phyloP scores from a whole-genome alignment of 768 basidiomycete genomes.

The Trametes elegans region DNA sequence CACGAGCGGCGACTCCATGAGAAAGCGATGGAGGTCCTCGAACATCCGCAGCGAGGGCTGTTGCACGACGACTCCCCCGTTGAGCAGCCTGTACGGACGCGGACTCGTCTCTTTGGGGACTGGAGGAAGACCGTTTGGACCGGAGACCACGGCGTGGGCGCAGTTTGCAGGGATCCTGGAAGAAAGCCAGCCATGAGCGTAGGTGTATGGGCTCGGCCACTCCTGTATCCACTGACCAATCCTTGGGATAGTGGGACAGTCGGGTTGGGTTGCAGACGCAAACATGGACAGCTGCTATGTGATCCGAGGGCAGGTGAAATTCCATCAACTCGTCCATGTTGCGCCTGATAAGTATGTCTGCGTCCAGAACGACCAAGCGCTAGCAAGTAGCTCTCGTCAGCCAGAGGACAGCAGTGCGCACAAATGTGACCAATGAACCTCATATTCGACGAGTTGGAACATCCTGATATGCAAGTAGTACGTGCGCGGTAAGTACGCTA shows the following conservation, averaged over 20 bases:
- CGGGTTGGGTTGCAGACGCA: slow-evolving; percentile 94
- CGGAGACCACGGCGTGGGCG: slow-evolving; percentile 58
- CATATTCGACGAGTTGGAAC: slow-evolving; percentile 68
- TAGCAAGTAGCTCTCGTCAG: slow-evolving; percentile 31
- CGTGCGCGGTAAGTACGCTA: no score
- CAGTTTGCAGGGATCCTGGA: slow-evolving; percentile 89
- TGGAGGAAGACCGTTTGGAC: slow-evolving; percentile 44
- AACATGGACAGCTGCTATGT: slow-evolving; percentile 86
- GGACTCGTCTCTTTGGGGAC: slow-evolving; percentile 50
- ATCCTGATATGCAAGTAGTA: no score
- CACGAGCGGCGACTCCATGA: slow-evolving; percentile 55
- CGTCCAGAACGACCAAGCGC: slow-evolving; percentile 81
- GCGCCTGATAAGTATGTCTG: slow-evolving; percentile 79
- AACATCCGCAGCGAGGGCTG: slow-evolving; percentile 64
- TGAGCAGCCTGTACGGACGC: slow-evolving; percentile 79
- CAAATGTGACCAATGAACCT: slow-evolving; percentile 38
- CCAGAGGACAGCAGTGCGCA: neutral
- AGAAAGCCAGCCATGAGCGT: no score
- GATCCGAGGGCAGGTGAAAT: slow-evolving; percentile 53
- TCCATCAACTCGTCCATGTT: slow-evolving; percentile 82
- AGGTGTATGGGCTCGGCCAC: neutral
- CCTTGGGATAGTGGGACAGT: slow-evolving; percentile 79
- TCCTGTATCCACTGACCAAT: slow-evolving; percentile 69
- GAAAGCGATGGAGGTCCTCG: slow-evolving; percentile 50
- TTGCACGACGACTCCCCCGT: slow-evolving; percentile 87